A percentile compares a stretch with the other conserved stretches of the same genome.
Conservation (phyloP, 2,329 filamentous ascomycete genomes). For the Phaeosphaeria sp. region DNA sequence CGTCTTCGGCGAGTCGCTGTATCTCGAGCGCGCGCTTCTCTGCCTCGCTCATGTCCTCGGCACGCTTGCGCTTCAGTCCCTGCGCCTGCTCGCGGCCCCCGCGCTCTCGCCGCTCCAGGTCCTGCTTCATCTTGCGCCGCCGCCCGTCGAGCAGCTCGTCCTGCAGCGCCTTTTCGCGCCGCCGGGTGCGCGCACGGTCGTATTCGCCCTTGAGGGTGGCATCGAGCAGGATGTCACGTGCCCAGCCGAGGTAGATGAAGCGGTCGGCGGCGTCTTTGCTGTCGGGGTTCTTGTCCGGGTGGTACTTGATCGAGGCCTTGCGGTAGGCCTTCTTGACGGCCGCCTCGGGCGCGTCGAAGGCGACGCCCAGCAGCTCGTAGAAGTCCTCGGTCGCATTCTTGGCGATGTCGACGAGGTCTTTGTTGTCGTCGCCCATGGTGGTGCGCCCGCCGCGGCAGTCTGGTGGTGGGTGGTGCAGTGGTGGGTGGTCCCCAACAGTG, state of each 20-base stretch:
- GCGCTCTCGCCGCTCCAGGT: conserved; percentile 79
- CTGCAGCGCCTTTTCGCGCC: conserved; percentile 72
- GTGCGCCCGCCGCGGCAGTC: too few species aligned
- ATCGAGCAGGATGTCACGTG: conserved; percentile 82
- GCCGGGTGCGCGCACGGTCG: conserved; percentile 76
- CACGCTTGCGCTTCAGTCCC: conserved; percentile 52
- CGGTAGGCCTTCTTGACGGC: conserved; percentile 86
- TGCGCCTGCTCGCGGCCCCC: conserved; percentile 43
- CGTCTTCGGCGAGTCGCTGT: conserved; percentile 55
- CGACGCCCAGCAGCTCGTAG: conserved; percentile 76
- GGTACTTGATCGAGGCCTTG: conserved; percentile 85
- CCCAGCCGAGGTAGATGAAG: conserved; percentile 85
- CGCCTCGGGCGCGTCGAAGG: conserved; percentile 68
- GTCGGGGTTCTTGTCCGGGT: conserved; percentile 84
- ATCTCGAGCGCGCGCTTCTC: conserved; percentile 65
- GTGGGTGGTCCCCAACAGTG: too few species aligned
- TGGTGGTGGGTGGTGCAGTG: too few species aligned
- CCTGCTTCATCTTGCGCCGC: conserved; percentile 80
- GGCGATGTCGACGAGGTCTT: conserved; percentile 53
- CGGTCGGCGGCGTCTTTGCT: conserved; percentile 71
- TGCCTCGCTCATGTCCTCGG: conserved; percentile 57
- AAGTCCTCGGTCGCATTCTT: conserved; percentile 65
- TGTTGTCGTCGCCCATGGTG: conserved; percentile 46
- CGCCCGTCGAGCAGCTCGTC: conserved; percentile 76
- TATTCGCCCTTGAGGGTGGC: conserved; percentile 75